These are phyloP conservation scores for Dendrostoma leiphaemia DNA, from an alignment of 2,329 filamentous ascomycete genomes.

Conservation along the genomic window DNA sequence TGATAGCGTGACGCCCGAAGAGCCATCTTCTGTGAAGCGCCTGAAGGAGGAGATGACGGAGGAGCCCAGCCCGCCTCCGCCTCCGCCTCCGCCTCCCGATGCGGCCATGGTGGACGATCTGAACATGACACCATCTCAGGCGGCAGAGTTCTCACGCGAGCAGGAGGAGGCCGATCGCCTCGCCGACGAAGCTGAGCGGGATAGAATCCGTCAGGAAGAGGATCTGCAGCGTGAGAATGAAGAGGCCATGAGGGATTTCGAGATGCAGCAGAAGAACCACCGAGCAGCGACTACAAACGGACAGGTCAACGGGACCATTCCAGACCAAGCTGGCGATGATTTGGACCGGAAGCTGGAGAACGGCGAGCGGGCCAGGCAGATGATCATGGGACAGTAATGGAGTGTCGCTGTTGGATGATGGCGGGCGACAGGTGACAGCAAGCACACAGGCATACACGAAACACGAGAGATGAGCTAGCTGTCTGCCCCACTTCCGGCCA, in stretches of 20 bases:
- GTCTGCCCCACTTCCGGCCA: background rate
- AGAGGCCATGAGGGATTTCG: slow-evolving; percentile 35
- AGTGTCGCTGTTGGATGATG: background rate
- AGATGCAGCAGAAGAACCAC: slow-evolving; percentile 30
- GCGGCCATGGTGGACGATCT: slow-evolving; percentile 40
- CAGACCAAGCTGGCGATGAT: background rate
- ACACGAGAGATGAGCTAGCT: background rate
- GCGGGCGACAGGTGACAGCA: background rate
- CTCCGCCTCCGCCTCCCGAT: slow-evolving; percentile 45
- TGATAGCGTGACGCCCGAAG: slow-evolving; percentile 47
- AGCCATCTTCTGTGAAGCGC: slow-evolving; percentile 55
- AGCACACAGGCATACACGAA: background rate
- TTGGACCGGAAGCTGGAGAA: slow-evolving; percentile 3
- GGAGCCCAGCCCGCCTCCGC: slow-evolving; percentile 30
- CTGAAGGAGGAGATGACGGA: slow-evolving; percentile 46
- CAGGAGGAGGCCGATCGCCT: slow-evolving; percentile 54
- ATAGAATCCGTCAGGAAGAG: slow-evolving; percentile 31
- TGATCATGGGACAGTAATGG: slow-evolving; percentile 12
- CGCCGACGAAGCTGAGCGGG: slow-evolving; percentile 43
- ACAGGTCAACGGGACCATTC: background rate
- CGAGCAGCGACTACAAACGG: slow-evolving; percentile 14
- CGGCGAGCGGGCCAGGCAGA: slow-evolving; percentile 5
- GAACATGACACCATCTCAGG: slow-evolving; percentile 46
- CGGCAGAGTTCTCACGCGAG: slow-evolving; percentile 48
- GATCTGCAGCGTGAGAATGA: slow-evolving; percentile 37